Conservation (phyloP, 345 rosid genomes). For the Lumnitzera racemosa region DNA sequence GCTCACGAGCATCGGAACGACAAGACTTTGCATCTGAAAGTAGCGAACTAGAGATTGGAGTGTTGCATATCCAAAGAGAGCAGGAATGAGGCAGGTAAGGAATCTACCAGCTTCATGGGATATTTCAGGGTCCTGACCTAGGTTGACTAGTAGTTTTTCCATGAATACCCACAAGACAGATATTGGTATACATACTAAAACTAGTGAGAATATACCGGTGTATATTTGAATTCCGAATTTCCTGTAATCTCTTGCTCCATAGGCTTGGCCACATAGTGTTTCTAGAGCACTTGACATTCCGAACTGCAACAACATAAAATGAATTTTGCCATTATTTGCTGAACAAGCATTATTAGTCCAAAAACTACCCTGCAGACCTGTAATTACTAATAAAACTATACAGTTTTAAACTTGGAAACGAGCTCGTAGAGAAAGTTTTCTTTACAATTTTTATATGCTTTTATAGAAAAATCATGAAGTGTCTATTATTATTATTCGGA, state of each 20-base stretch:
- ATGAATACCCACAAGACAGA: conserved; percentile 29
- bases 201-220: conserved; percentile 26
- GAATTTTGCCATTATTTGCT: neutral
- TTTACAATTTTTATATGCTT: too few species aligned
- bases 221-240: conserved; percentile 28
- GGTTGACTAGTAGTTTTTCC: conserved; percentile 25
- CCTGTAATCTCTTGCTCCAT: conserved; percentile 40
- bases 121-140: conserved; percentile 40
- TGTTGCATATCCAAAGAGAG: conserved; percentile 31
- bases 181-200: conserved; percentile 21
- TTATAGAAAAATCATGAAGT: too few species aligned
- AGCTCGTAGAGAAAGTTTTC: too few species aligned
- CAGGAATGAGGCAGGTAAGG: conserved; percentile 28
- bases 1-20: conserved; percentile 31
- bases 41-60: conserved; percentile 33
- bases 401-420: too few species aligned
- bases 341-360: neutral
- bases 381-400: neutral
- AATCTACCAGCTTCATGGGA: conserved; percentile 30
- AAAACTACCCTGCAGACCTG: neutral
- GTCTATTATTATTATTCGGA: too few species aligned
- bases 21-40: conserved; percentile 36
- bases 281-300: conserved; percentile 77
- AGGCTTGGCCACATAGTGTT: conserved; percentile 76
- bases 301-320: conserved; percentile 23